Evolutionary conservation across 2,329 filamentous ascomycete genomes (phyloP), one percentile per base, ranked within the genome.

Genomic region (Zymoseptoria tritici): DNA sequence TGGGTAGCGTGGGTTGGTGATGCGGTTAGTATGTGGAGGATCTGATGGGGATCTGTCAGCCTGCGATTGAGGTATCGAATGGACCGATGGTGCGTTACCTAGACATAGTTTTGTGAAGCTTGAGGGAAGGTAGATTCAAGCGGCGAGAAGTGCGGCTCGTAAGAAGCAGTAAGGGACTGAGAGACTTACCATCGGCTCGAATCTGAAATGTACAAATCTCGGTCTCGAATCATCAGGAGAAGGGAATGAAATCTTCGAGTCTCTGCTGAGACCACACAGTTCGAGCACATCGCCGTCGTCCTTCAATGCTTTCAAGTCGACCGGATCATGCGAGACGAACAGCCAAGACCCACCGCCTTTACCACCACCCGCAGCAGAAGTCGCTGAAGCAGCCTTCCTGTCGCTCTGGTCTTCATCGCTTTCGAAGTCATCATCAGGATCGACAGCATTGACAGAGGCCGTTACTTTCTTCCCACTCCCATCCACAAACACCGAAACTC

Each of bases 271-370:
- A 11, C 36, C 36, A 16, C 36, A 46, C 24, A 64, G 24, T 57
- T 61, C 55, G 51, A 62, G 60, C 9, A 69, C 16, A 16, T 31
- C 53, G 16, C 64, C 64, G 7, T 62, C 31, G 5, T 55, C 57
- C 22, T 65, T 53, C 9, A 66, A 51, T 2, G 54, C 16, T 7
- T n/a, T 26, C 22, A 66, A 26, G 13, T 68, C 58, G 9, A 93
- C 76, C 1, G 89, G 84, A 66, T 90, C 86, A 76, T 97, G 93
- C 57, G 90, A 92, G 57, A 96, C 89, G 75, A 87, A 96, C 26
- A 97, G 75, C 92, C 93, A 97, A 58, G 80, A 80, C 9, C 92
- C 91, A 7, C 86, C 89, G 9, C 92, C 92, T 73, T 97, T 97
- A 0, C 91, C 92, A 0, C 91, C 91, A 50, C 56, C 55, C 1